Conservation (phyloP, 169 alveolate species). For the Plasmodium fragile region DNA sequence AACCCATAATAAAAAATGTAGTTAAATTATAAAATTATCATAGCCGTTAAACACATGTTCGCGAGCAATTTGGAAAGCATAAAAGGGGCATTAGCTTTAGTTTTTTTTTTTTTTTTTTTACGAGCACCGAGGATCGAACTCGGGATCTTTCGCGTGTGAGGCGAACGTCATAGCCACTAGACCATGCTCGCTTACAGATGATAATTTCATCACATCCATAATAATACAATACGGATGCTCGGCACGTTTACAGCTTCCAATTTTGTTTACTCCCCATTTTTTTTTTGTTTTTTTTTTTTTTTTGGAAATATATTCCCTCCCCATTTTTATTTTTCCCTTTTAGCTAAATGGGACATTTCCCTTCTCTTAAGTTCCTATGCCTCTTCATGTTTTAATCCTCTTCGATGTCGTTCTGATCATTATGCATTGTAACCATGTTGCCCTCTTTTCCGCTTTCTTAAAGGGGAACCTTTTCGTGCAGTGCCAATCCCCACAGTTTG, state of each 20-base stretch:
- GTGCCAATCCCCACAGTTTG: not conserved
- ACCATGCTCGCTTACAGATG: conserved; percentile 90
- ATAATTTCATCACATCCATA: not conserved
- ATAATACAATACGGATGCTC: not conserved
- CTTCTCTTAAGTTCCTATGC: not conserved
- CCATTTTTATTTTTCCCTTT: not conserved
- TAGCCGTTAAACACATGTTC: no score
- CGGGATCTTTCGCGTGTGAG: conserved; percentile 95
- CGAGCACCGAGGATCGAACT: conserved; percentile 96
- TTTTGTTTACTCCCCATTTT: no score
- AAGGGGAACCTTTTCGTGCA: not conserved
- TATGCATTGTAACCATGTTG: not conserved
- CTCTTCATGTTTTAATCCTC: not conserved
- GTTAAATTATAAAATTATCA: no score
- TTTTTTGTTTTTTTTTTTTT: no score
- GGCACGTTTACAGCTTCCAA: not conserved
- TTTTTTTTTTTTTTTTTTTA: conserved; percentile 26
- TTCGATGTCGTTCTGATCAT: not conserved
- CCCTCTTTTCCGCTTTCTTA: not conserved
- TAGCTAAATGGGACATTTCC: not conserved
- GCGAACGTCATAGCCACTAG: conserved; percentile 96
- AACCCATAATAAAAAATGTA: no score
- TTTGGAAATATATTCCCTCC: not conserved
- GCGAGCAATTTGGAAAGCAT: not conserved
- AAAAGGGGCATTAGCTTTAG: not conserved